These are phyloP conservation scores for Saturnispora kantuleensis DNA, from an alignment of 805 yeast species.

Conservation along the genomic window DNA sequence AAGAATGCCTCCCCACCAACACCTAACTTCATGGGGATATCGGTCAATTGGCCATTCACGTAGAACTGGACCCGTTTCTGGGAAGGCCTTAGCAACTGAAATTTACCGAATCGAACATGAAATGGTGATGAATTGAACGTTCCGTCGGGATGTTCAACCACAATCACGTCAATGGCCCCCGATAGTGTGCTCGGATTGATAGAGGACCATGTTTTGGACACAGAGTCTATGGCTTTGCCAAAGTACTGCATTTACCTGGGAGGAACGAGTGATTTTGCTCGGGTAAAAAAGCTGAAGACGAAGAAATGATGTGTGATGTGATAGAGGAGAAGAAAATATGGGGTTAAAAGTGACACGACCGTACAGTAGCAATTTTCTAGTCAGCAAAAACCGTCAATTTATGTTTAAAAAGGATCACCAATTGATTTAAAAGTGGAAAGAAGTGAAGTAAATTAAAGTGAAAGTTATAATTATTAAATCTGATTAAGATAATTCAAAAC, in stretches of 20 bases:
- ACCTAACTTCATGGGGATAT: constrained; percentile 90
- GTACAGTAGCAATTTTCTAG: neutral
- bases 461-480: too few relatives aligned
- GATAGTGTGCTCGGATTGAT: constrained; percentile 92
- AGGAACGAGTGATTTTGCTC: neutral
- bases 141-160: constrained; percentile 80
- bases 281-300: too few relatives aligned
- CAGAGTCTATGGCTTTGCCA: constrained; percentile 89
- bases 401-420: too few relatives aligned
- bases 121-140: constrained; percentile 78
- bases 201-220: constrained; percentile 94
- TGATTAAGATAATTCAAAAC: too few relatives aligned
- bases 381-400: neutral
- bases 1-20: constrained; percentile 98
- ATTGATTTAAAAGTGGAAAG: too few relatives aligned
- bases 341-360: too few relatives aligned
- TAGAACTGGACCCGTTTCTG: constrained; percentile 87
- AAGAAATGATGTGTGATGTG: too few relatives aligned
- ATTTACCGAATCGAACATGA: constrained; percentile 93
- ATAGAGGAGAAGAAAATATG: too few relatives aligned
- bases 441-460: too few relatives aligned
- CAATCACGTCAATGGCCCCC: constrained; percentile 96
- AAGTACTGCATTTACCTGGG: constrained; percentile 73
- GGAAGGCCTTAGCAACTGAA: constrained; percentile 84
- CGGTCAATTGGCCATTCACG: constrained; percentile 73